phyloP scores from a whole-genome alignment of 176 grass and related monocot genomes.

The Guadua angustifolia region DNA sequence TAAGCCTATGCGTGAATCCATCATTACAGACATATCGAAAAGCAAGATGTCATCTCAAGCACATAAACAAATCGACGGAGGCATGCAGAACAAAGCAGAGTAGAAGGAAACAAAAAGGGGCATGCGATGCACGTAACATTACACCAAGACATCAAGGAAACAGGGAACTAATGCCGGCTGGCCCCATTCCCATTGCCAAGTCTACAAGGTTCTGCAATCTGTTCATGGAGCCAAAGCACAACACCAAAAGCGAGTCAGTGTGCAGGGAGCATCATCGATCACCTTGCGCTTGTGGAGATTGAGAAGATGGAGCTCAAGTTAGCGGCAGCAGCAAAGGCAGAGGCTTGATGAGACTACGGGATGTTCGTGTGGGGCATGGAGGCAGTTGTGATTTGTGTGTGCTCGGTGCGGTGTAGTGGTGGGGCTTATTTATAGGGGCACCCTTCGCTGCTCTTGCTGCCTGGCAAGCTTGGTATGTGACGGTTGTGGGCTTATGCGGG shows the following conservation, averaged over 20 bases:
- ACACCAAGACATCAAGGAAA: neutral
- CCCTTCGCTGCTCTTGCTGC: neutral
- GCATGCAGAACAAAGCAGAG: neutral
- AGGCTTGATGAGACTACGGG: slow-evolving; percentile 39
- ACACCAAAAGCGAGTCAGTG: neutral
- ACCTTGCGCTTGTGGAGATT: neutral
- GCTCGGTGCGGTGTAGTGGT: slow-evolving; percentile 39
- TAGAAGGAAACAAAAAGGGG: slow-evolving; percentile 44
- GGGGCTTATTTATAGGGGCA: slow-evolving; percentile 62
- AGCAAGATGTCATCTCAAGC: slow-evolving; percentile 34
- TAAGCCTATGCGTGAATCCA: neutral
- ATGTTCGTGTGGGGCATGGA: slow-evolving; percentile 27
- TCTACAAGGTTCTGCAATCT: neutral
- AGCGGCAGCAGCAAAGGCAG: neutral
- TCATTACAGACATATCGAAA: slow-evolving; percentile 26
- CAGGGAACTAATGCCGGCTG: neutral
- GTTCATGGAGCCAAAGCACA: neutral
- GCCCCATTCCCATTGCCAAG: neutral
- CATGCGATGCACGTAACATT: neutral
- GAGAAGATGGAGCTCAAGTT: neutral
- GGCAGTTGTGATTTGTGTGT: slow-evolving; percentile 24
- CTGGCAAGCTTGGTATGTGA: too few relatives aligned
- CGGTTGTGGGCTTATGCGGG: too few relatives aligned
- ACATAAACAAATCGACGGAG: slow-evolving; percentile 34
- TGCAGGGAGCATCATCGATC: neutral